Evolutionary conservation across 1,284 basidiomycete species (phyloP), one percentile per base, ranked within the genome.

Genomic region (Meira miltonrushii): DNA sequence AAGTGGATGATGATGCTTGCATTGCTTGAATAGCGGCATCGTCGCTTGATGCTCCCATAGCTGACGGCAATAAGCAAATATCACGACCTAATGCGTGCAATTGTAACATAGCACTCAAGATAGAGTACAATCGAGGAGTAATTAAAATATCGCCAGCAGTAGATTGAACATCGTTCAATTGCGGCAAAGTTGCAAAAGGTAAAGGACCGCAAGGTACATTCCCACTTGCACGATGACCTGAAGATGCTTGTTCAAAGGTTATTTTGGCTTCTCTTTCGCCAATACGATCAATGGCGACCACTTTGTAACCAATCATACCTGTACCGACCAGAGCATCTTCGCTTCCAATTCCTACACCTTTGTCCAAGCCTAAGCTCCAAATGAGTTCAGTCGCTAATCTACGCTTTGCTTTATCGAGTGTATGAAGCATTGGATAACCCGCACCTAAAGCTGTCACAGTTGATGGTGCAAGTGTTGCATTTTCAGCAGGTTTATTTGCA

Each of bases 1-100:
- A 72, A 6, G 79, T 79, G 23, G 78, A 79, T 0, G 76, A 74
- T 1, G 77, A 79, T 7, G 75, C 63, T 39, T 75, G 73, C 39
- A 64, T 64, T 10, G 65, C 61, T 2, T 61, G 55, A 23, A 61
- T 59, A 19, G 13, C 37, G 4, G 33, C 47, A 8, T 57, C 33
- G 13, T 64, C 62, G 7, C 55, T 54, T 1, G 68, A 62, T 1
- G 66, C 60, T 2, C 43, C 40, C 9, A 59, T 33, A 56, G 61
- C 49, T 54, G 33, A 57, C 8, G 75, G 75, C 8, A 78, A 66
- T n/a, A 77, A 59, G 40, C 66, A 68, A n/a, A 78, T 65, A 59
- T 78, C 75, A 17, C 74, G 53, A 2, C 72, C 71, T 6, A 78
- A 55, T 2, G 68, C 65, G 55, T 80, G 79, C 5, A 80, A 69